phyloP scores from a whole-genome alignment of 73 alveolate species.

The Paramecium caudatum region DNA sequence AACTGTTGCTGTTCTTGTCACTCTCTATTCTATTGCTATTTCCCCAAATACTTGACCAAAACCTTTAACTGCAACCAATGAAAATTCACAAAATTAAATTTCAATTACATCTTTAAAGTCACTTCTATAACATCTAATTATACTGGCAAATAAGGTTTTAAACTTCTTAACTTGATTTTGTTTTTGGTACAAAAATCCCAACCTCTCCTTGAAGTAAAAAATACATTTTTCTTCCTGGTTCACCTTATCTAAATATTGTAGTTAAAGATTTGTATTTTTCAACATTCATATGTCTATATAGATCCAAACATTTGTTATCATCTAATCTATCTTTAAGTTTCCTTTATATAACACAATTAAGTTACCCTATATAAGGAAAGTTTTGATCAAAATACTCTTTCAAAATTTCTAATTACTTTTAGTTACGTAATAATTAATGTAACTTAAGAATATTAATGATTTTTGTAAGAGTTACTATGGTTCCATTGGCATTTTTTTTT shows the following conservation, averaged over 20 bases:
- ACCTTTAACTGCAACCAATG: background rate
- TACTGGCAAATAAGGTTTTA: constrained; percentile 23
- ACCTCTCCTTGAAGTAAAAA: constrained; percentile 37
- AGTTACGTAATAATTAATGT: background rate
- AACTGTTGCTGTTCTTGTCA: constrained; percentile 31
- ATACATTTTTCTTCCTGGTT: constrained; percentile 65
- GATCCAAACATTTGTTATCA: constrained; percentile 24
- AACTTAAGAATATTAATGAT: background rate
- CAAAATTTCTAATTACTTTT: background rate
- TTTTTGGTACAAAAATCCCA: constrained; percentile 44
- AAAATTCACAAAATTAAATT: background rate
- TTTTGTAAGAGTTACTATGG: background rate
- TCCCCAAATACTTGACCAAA: constrained; percentile 47
- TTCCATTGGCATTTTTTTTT: constrained; percentile 39
- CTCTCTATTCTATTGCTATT: constrained; percentile 42
- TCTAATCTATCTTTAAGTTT: constrained; percentile 52
- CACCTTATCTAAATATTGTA: constrained; percentile 32
- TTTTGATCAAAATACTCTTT: constrained; percentile 26
- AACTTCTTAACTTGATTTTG: background rate
- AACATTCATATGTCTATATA: constrained; percentile 17
- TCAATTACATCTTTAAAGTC: constrained; percentile 25
- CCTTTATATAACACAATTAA: background rate
- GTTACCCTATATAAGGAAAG: constrained; percentile 55
- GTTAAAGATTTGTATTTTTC: background rate
- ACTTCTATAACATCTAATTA: background rate